Evolutionary conservation across 1,284 basidiomycete genomes (phyloP).

Genomic region (Sutorius eximius): DNA sequence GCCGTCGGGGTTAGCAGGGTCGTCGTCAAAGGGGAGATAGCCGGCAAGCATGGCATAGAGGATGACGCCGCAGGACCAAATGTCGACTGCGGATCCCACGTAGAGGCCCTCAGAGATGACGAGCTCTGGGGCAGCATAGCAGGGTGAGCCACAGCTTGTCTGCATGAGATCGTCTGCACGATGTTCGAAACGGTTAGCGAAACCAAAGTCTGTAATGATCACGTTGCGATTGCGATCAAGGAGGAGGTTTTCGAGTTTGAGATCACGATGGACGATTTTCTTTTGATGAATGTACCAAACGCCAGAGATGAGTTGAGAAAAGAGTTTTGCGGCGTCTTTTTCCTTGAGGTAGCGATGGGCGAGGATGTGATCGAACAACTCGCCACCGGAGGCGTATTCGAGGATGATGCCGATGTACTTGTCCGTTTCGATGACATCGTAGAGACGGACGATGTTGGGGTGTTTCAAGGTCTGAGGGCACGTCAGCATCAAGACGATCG

Average conservation of each 20-base stretch:
- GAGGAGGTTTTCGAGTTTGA: conserved; percentile 98
- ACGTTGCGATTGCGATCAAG: conserved; percentile 97
- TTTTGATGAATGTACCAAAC: conserved; percentile 99
- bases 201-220: conserved; percentile 99
- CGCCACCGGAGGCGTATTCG: conserved; percentile 97
- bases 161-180: conserved; percentile 95
- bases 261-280: conserved; percentile 98
- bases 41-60: conserved; percentile 99
- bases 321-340: conserved; percentile 92
- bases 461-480: conserved; percentile 83
- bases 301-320: conserved; percentile 97
- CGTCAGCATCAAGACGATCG: conserved; percentile 8
- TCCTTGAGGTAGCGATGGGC: conserved; percentile 97
- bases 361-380: conserved; percentile 98
- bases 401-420: conserved; percentile 99
- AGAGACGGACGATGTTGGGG: conserved; percentile 96
- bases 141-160: conserved; percentile 95
- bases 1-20: conserved; percentile 97
- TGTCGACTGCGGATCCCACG: conserved; percentile 97
- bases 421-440: conserved; percentile 99
- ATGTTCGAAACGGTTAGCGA: conserved; percentile 96
- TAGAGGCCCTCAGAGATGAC: conserved; percentile 98
- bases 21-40: conserved; percentile 99
- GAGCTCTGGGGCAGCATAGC: conserved; percentile 98
- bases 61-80: conserved; percentile 99